Percentiles rank a stretch among this genome's conserved stretches.
Conservation (phyloP, 257 asterid genomes). For the Nicotiana obtusifolia region DNA sequence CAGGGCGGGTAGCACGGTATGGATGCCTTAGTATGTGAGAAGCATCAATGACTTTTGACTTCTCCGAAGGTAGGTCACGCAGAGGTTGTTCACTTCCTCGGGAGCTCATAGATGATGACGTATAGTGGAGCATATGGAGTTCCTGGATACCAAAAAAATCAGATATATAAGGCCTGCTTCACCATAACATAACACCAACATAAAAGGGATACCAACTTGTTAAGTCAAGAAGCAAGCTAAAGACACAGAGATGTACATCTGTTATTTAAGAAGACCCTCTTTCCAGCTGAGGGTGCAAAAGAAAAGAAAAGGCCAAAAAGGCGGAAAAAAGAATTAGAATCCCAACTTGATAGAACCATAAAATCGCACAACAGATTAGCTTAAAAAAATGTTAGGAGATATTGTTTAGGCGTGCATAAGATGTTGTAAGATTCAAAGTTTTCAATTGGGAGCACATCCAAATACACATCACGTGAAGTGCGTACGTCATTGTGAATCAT, state of each 20-base stretch:
- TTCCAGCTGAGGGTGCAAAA: not conserved
- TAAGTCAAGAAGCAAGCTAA: not conserved
- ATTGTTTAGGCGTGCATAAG: not conserved
- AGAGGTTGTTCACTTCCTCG: constrained; percentile 40
- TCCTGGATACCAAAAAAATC: constrained; percentile 35
- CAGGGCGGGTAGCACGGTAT: constrained; percentile 79
- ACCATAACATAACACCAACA: not conserved
- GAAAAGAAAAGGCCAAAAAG: not conserved
- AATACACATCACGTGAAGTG: not conserved
- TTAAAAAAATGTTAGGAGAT: not conserved
- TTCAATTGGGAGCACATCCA: not conserved
- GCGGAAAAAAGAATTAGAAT: not conserved
- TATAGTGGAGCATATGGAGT: constrained; percentile 26
- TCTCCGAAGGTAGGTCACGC: constrained; percentile 36
- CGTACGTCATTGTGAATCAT: not conserved
- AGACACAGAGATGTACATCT: not conserved
- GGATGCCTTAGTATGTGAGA: constrained; percentile 80
- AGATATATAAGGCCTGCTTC: not conserved
- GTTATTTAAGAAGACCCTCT: not conserved
- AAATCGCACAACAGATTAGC: not conserved
- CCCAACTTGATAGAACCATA: not conserved
- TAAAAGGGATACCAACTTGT: not conserved
- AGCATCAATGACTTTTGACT: constrained; percentile 65
- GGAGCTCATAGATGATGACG: constrained; percentile 36
- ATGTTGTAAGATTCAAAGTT: not conserved